Percentiles rank a stretch among this genome's conserved stretches.
phyloP scores from a whole-genome alignment of 192 early-diverging fungal species.

The Coemansia sp. region DNA sequence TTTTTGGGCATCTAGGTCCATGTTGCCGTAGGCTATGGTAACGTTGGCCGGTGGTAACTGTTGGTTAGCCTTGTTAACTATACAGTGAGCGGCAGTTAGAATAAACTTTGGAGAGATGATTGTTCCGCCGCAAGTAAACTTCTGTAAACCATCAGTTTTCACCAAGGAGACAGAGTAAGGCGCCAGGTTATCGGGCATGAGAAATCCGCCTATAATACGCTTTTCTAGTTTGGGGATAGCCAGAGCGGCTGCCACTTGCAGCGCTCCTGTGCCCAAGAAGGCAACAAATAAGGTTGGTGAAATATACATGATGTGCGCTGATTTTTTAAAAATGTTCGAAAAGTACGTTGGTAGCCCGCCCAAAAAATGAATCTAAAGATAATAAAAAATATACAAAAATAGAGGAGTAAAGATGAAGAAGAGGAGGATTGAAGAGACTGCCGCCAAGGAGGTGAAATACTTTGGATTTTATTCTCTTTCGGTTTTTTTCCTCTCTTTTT shows the following conservation, averaged over 20 bases:
- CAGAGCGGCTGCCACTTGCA: background rate
- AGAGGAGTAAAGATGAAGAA: background rate
- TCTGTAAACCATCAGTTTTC: background rate
- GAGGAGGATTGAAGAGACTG: background rate
- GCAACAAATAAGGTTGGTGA: background rate
- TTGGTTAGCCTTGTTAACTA: conserved; percentile 15
- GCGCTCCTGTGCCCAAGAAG: conserved; percentile 1
- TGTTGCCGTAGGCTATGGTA: conserved; percentile 31
- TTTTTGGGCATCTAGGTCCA: conserved; percentile 21
- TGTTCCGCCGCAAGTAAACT: conserved; percentile 41
- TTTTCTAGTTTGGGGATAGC: conserved; percentile 21
- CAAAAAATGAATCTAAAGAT: background rate
- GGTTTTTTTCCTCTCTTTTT: background rate
- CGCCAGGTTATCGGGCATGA: conserved; percentile 20
- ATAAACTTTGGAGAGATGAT: conserved; percentile 35
- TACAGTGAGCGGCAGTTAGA: conserved; percentile 44
- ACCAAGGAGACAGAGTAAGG: conserved; percentile 26
- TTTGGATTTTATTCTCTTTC: background rate
- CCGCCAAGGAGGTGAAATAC: background rate
- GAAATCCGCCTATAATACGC: conserved; percentile 33
- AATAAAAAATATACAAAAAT: background rate
- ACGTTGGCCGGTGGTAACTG: conserved; percentile 10
- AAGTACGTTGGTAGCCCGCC: background rate
- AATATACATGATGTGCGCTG: background rate
- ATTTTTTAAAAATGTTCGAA: background rate